Conservation (phyloP, 139 green algal genomes). For the Chlamydomonas schloesseri region DNA sequence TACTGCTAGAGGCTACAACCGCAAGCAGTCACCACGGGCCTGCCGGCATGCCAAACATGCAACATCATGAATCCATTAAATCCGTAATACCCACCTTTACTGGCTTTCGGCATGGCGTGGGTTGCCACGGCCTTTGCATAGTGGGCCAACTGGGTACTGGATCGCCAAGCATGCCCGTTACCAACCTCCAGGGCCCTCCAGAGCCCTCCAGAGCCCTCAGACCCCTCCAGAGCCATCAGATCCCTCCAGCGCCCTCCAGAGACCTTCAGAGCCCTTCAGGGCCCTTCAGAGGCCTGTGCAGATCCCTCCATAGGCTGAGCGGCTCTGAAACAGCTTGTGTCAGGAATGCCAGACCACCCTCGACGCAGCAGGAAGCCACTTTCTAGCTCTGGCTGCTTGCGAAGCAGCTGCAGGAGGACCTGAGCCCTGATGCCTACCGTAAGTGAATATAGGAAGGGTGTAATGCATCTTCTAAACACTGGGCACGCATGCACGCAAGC, state of each 20-base stretch:
- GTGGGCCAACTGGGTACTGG: background rate
- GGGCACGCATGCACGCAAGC: too few relatives aligned
- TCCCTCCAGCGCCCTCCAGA: too few relatives aligned
- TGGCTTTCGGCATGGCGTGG: constrained; percentile 17
- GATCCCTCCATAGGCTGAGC: constrained; percentile 9
- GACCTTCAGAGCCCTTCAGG: background rate
- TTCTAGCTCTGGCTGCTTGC: constrained; percentile 4
- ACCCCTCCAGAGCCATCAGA: too few relatives aligned
- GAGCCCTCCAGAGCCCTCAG: background rate
- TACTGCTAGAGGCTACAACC: too few relatives aligned
- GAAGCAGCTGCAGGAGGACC: constrained; percentile 5
- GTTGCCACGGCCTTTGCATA: constrained; percentile 16
- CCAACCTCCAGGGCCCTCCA: constrained; percentile 13
- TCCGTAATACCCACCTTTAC: constrained; percentile 17
- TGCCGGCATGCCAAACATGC: background rate
- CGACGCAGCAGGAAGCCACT: constrained; percentile 11
- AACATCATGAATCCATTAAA: background rate
- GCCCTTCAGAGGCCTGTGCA: constrained; percentile 25
- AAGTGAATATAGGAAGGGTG: too few relatives aligned
- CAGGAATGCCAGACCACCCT: constrained; percentile 25
- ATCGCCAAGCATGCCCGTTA: background rate
- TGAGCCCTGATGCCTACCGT: background rate
- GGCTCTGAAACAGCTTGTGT: constrained; percentile 6
- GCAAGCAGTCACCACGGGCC: too few relatives aligned
- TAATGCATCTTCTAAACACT: too few relatives aligned